Percentiles rank a stretch among this genome's conserved stretches.
Conservation (phyloP, 768 basidiomycete species). For the Cubamyces sp. region DNA sequence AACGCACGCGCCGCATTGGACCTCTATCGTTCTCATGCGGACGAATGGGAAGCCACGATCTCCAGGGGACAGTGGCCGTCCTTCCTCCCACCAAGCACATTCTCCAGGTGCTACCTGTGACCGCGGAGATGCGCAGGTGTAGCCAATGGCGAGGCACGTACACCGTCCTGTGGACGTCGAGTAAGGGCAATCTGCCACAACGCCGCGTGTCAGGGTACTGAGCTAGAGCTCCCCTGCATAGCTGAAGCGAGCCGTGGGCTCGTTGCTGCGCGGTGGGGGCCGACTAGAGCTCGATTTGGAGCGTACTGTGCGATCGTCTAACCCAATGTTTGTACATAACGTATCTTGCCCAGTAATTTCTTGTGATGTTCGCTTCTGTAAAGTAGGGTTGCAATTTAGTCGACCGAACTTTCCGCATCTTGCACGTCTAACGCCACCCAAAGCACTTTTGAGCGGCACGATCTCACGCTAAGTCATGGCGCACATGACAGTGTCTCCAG, state of each 20-base stretch:
- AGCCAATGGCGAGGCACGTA: not conserved
- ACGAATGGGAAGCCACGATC: constrained; percentile 70
- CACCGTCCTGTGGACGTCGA: not conserved
- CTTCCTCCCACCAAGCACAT: constrained; percentile 74
- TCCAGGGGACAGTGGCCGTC: constrained; percentile 72
- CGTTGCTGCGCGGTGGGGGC: not conserved
- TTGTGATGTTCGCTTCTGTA: not conserved
- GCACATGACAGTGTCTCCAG: not conserved
- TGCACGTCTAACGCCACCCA: not conserved
- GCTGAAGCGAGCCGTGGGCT: not conserved
- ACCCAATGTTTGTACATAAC: constrained; percentile 10
- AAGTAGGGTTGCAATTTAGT: no score
- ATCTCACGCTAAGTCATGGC: not conserved
- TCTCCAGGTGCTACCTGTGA: constrained; percentile 78
- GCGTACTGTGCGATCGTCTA: not conserved
- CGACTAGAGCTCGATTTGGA: not conserved
- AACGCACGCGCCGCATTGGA: constrained; percentile 68
- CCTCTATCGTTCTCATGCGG: constrained; percentile 56
- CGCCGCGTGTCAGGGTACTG: constrained; percentile 13
- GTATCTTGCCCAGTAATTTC: constrained; percentile 7
- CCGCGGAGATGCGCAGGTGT: not conserved
- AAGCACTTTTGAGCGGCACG: not conserved
- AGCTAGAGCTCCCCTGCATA: constrained; percentile 2
- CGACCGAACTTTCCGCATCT: not conserved
- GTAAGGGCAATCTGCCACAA: not conserved